Evolutionary conservation across 2,329 filamentous ascomycete genomes (phyloP).

Genomic region (Lomentospora prolificans): DNA sequence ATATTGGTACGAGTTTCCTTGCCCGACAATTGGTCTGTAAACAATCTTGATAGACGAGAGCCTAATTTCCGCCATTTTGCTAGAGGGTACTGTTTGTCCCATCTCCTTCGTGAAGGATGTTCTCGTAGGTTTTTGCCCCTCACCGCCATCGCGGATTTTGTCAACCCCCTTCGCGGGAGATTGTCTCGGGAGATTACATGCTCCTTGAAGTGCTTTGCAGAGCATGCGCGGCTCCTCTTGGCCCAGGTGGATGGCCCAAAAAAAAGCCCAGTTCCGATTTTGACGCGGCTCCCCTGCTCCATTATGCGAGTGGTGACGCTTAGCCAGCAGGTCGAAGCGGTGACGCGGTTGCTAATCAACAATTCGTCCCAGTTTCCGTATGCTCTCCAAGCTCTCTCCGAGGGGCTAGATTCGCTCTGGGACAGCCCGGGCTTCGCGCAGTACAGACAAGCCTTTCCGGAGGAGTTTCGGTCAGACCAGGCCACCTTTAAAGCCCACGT

Average conservation of each 20-base stretch:
- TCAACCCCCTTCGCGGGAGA: too few species aligned
- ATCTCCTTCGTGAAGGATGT: conserved; percentile 80
- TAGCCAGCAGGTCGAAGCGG: too few species aligned
- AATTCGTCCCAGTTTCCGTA: conserved; percentile 74
- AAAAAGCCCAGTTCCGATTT: too few species aligned
- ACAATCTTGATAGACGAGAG: not conserved
- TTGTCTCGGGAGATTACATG: not conserved
- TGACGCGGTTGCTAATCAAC: too few species aligned
- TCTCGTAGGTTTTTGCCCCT: conserved; percentile 49
- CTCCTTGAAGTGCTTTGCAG: too few species aligned
- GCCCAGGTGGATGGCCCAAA: too few species aligned
- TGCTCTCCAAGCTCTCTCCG: conserved; percentile 56
- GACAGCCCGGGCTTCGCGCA: conserved; percentile 50
- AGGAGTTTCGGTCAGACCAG: conserved; percentile 48
- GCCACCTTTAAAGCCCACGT: conserved; percentile 56
- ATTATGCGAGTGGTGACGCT: too few species aligned
- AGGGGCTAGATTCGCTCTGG: conserved; percentile 58
- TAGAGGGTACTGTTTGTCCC: conserved; percentile 74
- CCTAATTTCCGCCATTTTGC: conserved; percentile 8
- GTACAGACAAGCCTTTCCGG: conserved; percentile 64
- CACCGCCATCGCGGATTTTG: not conserved
- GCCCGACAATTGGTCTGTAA: not conserved
- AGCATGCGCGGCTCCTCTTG: too few species aligned
- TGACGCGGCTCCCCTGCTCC: too few species aligned
- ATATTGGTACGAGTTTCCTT: conserved; percentile 37